A percentile compares a stretch with the other conserved stretches of the same genome.
Conservation (phyloP, 768 basidiomycete species). For the Chalciporus pseudorubinellus region DNA sequence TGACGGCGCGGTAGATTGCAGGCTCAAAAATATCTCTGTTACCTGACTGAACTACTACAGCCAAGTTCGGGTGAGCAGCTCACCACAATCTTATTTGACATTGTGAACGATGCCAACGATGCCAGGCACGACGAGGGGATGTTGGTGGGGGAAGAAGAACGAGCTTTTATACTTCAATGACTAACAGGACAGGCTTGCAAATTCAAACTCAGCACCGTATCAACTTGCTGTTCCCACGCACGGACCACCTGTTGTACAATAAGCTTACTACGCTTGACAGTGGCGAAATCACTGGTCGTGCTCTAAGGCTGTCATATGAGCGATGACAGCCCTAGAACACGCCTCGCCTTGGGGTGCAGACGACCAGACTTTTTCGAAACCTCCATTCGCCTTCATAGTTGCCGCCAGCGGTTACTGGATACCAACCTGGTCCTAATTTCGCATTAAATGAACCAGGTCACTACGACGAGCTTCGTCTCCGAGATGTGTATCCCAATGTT, state of each 20-base stretch:
- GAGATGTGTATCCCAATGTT: too few species aligned
- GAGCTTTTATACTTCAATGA: conserved; percentile 42
- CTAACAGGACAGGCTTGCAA: conserved; percentile 36
- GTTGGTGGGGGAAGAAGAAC: conserved; percentile 33
- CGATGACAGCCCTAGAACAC: too few species aligned
- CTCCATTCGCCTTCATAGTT: too few species aligned
- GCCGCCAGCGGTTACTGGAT: too few species aligned
- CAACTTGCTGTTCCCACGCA: conserved; percentile 42
- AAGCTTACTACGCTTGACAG: background rate
- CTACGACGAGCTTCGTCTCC: too few species aligned
- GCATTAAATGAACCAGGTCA: too few species aligned
- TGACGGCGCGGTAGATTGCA: conserved; percentile 85
- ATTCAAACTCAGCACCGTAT: conserved; percentile 43
- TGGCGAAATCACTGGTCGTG: too few species aligned
- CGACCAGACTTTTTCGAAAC: too few species aligned
- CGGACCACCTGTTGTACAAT: conserved; percentile 30
- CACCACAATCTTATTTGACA: conserved; percentile 99
- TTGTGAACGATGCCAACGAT: conserved; percentile 40
- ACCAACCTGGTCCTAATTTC: too few species aligned
- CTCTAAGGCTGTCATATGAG: too few species aligned
- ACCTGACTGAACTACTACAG: conserved; percentile 53
- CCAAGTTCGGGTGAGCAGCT: conserved; percentile 69
- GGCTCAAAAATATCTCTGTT: conserved; percentile 72
- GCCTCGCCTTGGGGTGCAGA: too few species aligned
- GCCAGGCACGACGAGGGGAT: conserved; percentile 28